Evolutionary conservation across 179 eudicot genomes (phyloP).

Genomic region (Beta lomatogona): DNA sequence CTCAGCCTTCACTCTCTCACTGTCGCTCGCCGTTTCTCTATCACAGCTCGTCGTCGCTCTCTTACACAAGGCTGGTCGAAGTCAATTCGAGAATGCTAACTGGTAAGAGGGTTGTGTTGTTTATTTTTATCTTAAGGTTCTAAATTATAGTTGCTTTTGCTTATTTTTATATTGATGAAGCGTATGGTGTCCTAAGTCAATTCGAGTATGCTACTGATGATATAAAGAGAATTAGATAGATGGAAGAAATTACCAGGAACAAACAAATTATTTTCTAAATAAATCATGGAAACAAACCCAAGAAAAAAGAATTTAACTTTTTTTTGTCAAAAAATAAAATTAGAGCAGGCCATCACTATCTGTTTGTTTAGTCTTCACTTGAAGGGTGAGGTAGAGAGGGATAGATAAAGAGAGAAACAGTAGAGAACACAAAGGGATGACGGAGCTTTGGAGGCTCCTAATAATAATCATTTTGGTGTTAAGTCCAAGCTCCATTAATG

Average conservation of each 20-base stretch:
- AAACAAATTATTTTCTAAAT: neutral
- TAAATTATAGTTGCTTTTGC: no score
- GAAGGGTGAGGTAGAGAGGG: neutral
- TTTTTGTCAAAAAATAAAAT: neutral
- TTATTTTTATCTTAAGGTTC: no score
- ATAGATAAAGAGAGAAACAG: slow-evolving; percentile 19
- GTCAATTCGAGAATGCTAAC: no score
- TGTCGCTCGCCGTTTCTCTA: no score
- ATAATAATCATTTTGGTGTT: slow-evolving; percentile 51
- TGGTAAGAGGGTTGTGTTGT: no score
- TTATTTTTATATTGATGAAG: no score
- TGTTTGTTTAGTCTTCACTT: slow-evolving; percentile 25
- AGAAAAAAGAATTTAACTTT: neutral
- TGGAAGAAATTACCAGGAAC: slow-evolving; percentile 18
- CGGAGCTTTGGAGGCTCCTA: slow-evolving; percentile 45
- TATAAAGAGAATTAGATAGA: no score
- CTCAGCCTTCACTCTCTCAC: no score
- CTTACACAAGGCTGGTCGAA: no score
- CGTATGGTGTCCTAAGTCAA: no score
- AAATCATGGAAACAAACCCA: slow-evolving; percentile 1
- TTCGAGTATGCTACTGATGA: no score
- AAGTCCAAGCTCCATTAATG: slow-evolving; percentile 39
- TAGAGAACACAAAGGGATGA: slow-evolving; percentile 23
- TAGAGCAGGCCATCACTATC: slow-evolving; percentile 32
- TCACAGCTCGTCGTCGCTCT: no score